A percentile compares a stretch with the other conserved stretches of the same genome.
These are phyloP conservation scores for Uronychia setigera DNA, from an alignment of 73 alveolate genomes.

Conservation along the genomic window DNA sequence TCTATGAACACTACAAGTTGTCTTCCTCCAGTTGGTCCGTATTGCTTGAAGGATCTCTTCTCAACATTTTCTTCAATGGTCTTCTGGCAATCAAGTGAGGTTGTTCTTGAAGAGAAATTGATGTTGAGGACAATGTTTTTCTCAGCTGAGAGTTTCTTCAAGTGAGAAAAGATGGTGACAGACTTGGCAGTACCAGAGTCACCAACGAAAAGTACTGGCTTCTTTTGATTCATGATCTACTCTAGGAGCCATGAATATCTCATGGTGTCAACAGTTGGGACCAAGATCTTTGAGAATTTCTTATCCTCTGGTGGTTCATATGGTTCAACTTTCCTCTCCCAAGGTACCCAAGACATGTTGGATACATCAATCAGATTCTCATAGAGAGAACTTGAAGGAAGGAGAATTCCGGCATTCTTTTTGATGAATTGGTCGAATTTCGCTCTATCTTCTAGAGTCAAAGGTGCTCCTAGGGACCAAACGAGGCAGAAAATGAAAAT, in stretches of 20 bases:
- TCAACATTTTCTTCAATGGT: conserved; percentile 96
- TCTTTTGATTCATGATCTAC: conserved; percentile 83
- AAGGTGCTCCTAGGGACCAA: conserved; percentile 98
- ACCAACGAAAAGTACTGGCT: conserved; percentile 98
- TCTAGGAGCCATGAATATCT: conserved; percentile 93
- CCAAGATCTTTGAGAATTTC: conserved; percentile 97
- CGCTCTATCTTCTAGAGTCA: conserved; percentile 92
- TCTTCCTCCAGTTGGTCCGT: conserved; percentile 99
- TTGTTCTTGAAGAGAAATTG: conserved; percentile 99
- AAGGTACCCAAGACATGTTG: conserved; percentile 75
- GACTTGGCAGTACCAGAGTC: conserved; percentile 96
- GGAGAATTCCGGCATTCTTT: conserved; percentile 67
- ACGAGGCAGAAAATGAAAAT: conserved; percentile 95
- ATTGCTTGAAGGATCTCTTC: conserved; percentile 93
- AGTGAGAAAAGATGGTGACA: conserved; percentile 91
- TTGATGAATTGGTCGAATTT: conserved; percentile 93
- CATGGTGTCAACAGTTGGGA: conserved; percentile 98
- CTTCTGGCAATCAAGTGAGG: conserved; percentile 94
- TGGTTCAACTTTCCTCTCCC: conserved; percentile 89
- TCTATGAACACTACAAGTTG: conserved; percentile 96
- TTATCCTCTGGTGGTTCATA: conserved; percentile 86
- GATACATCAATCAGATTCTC: conserved; percentile 73
- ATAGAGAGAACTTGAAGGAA: conserved; percentile 75
- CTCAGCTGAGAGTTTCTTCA: conserved; percentile 86
- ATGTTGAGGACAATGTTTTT: conserved; percentile 92